Evolutionary conservation across 2,329 filamentous ascomycete species (phyloP), one percentile per base, ranked within the genome.

Genomic region (Lachnellula hyalina): DNA sequence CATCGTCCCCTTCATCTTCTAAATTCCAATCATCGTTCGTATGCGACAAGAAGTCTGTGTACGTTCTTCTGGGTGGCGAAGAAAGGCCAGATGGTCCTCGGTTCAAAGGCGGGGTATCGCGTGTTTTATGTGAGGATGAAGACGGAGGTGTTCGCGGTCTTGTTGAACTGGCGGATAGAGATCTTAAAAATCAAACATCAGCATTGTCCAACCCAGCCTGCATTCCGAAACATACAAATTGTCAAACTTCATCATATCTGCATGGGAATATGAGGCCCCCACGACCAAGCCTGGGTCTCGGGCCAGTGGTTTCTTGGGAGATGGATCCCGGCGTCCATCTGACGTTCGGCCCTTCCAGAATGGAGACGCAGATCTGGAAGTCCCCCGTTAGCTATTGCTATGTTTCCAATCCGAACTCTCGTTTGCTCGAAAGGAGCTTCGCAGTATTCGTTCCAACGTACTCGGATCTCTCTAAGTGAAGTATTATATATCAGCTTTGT

Each of bases 261-360:
- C 90, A 73, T 99, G 94, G 14, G 94, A 97, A 71, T 99, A 99
- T 46, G 92, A 87, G 54, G 94, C 94, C 63, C 94, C 94, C 56
- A 97, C 88, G 36, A 99, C 89, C 58, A 93, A 82, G 66, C 78
- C 83, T 49, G 84, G 75, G 64, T 88, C 85, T 69, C 81, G 79
- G 50, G 75, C 70, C 63, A 12, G 9, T 32, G 76, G 61, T 65
- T 78, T 80, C 69, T 80, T 84, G 36, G 78, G 72, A 17, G 75
- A 74, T 54, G 74, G 67, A 73, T 75, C 77, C 73, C 70, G 75
- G 73, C 73, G 82, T 75, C 71, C 80, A 79, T 78, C 73, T 73
- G 78, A 74, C 46, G 79, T 75, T 63, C 78, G 74, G 54, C 77
- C 77, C 56, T 82, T 79, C 93, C 93, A 97, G 75, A 99, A 97